Percentiles rank a stretch among this genome's conserved stretches.
phyloP scores from a whole-genome alignment of 768 basidiomycete species.

The Rhizopogon roseolus region DNA sequence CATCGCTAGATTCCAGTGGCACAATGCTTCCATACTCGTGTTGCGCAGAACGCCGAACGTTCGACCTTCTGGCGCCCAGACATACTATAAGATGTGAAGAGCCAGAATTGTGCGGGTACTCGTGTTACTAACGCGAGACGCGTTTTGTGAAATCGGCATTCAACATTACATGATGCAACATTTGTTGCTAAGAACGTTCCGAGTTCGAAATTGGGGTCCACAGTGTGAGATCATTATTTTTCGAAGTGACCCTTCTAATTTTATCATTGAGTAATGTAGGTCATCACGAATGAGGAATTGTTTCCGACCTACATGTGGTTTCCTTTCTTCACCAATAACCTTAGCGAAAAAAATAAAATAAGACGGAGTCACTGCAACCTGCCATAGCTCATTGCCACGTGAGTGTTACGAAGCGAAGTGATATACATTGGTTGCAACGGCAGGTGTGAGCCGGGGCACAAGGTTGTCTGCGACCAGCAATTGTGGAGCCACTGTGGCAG shows the following conservation, averaged over 20 bases:
- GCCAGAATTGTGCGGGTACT: not conserved
- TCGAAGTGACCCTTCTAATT: not conserved
- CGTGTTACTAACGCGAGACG: not conserved
- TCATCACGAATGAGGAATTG: not conserved
- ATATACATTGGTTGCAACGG: not conserved
- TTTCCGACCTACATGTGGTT: not conserved
- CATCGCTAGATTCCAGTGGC: not conserved
- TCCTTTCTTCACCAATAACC: not conserved
- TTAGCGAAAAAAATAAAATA: not conserved
- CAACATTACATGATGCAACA: not conserved
- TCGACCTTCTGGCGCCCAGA: not conserved
- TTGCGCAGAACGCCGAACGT: not conserved
- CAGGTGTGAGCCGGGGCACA: not conserved
- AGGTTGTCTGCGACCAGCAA: slow-evolving; percentile 6
- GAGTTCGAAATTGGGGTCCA: not conserved
- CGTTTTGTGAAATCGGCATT: not conserved
- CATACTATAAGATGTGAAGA: not conserved
- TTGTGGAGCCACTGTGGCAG: slow-evolving; percentile 24
- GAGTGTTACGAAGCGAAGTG: not conserved
- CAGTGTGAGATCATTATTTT: not conserved
- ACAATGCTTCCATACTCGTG: not conserved
- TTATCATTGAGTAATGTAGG: not conserved
- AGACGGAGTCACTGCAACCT: too few species aligned
- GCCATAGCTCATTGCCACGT: not conserved
- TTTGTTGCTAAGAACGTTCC: too few species aligned